Evolutionary conservation across 345 rosid species (phyloP).

Genomic region (Gossypium longicalyx): DNA sequence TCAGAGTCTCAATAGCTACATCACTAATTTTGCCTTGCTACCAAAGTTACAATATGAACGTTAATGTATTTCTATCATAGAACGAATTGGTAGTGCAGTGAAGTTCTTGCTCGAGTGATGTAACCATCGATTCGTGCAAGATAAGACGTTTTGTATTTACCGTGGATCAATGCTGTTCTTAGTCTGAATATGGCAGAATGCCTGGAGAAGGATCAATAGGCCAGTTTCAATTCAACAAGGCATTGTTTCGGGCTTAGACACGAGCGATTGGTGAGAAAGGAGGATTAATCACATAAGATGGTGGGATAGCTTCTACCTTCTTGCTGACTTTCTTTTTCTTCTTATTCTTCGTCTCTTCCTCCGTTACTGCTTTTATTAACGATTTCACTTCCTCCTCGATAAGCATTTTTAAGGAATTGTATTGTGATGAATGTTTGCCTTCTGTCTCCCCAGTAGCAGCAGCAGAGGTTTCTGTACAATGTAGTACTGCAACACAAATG

Average conservation of each 20-base stretch:
- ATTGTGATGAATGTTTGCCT: slow-evolving; percentile 32
- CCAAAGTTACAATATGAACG: slow-evolving; percentile 47
- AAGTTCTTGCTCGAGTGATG: slow-evolving; percentile 15
- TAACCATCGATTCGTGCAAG: slow-evolving; percentile 1
- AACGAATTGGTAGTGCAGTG: slow-evolving; percentile 31
- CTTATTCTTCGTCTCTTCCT: slow-evolving; percentile 49
- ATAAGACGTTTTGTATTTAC: not conserved
- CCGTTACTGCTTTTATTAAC: slow-evolving; percentile 54
- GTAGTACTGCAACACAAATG: slow-evolving; percentile 70
- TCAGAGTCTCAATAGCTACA: slow-evolving; percentile 17
- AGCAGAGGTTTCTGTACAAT: slow-evolving; percentile 37
- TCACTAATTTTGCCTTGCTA: slow-evolving; percentile 32
- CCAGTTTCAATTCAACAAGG: not conserved
- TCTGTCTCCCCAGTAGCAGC: slow-evolving; percentile 24
- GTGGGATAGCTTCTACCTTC: slow-evolving; percentile 40
- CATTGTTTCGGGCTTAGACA: slow-evolving; percentile 37
- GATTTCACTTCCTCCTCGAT: slow-evolving; percentile 69
- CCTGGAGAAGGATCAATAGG: not conserved
- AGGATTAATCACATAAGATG: slow-evolving; percentile 62
- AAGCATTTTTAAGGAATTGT: slow-evolving; percentile 57
- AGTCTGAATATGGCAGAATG: not conserved
- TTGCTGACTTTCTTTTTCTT: slow-evolving; percentile 40
- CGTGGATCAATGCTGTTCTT: not conserved
- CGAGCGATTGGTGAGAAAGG: slow-evolving; percentile 90
- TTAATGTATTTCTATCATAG: slow-evolving; percentile 40